phyloP scores from a whole-genome alignment of 2,329 filamentous ascomycete genomes.

The Tolypocladium tropicale region DNA sequence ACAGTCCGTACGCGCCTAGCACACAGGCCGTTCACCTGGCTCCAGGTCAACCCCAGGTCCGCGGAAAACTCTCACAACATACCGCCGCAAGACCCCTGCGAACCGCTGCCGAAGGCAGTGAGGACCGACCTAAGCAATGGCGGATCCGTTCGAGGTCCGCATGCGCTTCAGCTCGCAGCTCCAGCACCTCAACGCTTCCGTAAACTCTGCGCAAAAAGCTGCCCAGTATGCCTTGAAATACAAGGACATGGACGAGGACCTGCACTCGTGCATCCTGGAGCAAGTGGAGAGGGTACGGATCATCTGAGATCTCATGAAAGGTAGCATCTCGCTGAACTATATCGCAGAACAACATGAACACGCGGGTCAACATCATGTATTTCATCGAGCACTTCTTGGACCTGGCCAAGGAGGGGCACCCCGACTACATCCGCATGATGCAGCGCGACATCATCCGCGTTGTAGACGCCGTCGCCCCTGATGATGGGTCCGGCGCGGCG shows the following conservation, averaged over 20 bases:
- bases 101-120: not conserved
- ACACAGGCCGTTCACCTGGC: not conserved
- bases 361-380: conserved; percentile 96
- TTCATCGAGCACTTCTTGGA: conserved; percentile 96
- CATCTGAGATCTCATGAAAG: too few species aligned
- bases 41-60: not conserved
- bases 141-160: conserved; percentile 93
- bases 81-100: not conserved
- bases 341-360: conserved; percentile 82
- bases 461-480: conserved; percentile 83
- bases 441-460: conserved; percentile 85
- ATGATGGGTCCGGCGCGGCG: conserved; percentile 77
- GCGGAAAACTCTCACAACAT: not conserved
- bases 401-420: conserved; percentile 64
- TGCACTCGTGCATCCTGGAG: conserved; percentile 95
- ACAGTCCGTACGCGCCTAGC: not conserved
- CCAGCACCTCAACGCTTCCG: conserved; percentile 82
- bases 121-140: conserved; percentile 25
- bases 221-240: conserved; percentile 93
- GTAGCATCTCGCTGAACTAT: not conserved
- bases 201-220: conserved; percentile 81
- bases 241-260: conserved; percentile 88
- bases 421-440: conserved; percentile 86
- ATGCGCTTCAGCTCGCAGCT: conserved; percentile 92
- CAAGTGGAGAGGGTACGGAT: conserved; percentile 67